phyloP scores from a whole-genome alignment of 164 flowering plant genomes.

The Magnolia sinica region DNA sequence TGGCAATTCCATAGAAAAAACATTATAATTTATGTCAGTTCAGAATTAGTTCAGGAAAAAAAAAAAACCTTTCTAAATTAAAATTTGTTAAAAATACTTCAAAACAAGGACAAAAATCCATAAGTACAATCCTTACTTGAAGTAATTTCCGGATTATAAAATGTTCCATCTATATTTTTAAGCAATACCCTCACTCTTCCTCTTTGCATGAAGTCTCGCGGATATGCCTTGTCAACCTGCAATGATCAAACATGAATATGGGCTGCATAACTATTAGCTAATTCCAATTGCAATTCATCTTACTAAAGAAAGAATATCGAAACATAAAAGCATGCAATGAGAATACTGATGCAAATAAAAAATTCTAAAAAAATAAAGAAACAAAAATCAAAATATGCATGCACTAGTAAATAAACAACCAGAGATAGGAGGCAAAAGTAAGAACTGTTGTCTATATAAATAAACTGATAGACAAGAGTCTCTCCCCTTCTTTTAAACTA shows the following conservation, averaged over 20 bases:
- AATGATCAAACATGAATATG: neutral
- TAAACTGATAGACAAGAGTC: no score
- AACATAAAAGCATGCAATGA: no score
- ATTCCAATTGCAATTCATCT: no score
- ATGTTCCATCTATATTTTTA: conserved; percentile 73
- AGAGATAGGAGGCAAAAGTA: no score
- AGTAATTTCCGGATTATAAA: conserved; percentile 59
- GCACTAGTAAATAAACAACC: no score
- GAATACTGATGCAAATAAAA: no score
- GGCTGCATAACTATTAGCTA: neutral
- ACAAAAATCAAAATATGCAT: no score
- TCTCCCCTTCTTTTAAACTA: no score
- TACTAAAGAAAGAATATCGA: no score
- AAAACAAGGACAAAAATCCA: neutral
- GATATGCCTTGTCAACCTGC: conserved; percentile 86
- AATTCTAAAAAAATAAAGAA: no score
- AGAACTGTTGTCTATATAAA: no score
- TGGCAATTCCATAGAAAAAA: neutral
- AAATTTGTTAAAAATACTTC: neutral
- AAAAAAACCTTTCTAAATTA: neutral
- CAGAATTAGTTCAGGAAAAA: no score
- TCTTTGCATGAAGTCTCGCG: conserved; percentile 86
- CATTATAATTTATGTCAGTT: neutral
- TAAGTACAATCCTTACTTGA: conserved; percentile 50
- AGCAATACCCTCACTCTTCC: conserved; percentile 85